Percentiles rank a stretch among this genome's conserved stretches.
These are phyloP conservation scores for Fragilaria crotonensis DNA, from an alignment of 108 stramenopile species.

Conservation along the genomic window DNA sequence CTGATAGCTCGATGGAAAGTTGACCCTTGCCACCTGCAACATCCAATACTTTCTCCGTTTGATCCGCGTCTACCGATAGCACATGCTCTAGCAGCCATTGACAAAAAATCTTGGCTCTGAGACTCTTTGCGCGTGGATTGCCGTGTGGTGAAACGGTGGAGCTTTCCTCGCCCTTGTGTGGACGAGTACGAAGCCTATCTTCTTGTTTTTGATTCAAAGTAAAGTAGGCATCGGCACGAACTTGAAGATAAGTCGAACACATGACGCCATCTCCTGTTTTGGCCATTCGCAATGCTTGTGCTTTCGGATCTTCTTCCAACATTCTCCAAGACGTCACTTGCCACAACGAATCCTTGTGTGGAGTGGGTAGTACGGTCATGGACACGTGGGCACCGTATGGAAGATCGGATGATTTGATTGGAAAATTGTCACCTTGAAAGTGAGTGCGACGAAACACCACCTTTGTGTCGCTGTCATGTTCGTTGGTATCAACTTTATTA, in stretches of 20 bases:
- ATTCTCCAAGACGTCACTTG: slow-evolving; percentile 43
- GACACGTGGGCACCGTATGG: slow-evolving; percentile 48
- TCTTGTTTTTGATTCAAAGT: slow-evolving; percentile 21
- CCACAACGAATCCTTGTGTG: slow-evolving; percentile 10
- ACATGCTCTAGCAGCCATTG: slow-evolving; percentile 42
- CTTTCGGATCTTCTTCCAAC: slow-evolving; percentile 33
- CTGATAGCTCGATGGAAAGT: slow-evolving; percentile 48
- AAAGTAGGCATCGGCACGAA: slow-evolving; percentile 18
- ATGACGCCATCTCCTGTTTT: slow-evolving; percentile 39
- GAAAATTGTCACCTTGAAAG: slow-evolving; percentile 30
- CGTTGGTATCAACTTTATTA: neutral
- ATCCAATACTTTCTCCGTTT: slow-evolving; percentile 31
- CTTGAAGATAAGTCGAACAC: slow-evolving; percentile 48
- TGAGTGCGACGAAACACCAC: neutral
- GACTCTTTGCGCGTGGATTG: slow-evolving; percentile 35
- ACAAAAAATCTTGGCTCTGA: slow-evolving; percentile 54
- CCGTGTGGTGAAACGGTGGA: slow-evolving; percentile 28
- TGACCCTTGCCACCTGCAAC: slow-evolving; percentile 72
- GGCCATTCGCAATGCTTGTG: slow-evolving; percentile 30
- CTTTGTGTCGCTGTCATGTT: neutral
- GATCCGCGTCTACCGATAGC: neutral
- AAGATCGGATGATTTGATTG: slow-evolving; percentile 37
- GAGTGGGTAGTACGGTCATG: slow-evolving; percentile 14
- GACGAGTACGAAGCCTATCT: neutral
- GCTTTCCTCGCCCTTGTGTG: neutral